phyloP scores from a whole-genome alignment of 1,139 yeast genomes.

The Magnusiomyces fungicola region DNA sequence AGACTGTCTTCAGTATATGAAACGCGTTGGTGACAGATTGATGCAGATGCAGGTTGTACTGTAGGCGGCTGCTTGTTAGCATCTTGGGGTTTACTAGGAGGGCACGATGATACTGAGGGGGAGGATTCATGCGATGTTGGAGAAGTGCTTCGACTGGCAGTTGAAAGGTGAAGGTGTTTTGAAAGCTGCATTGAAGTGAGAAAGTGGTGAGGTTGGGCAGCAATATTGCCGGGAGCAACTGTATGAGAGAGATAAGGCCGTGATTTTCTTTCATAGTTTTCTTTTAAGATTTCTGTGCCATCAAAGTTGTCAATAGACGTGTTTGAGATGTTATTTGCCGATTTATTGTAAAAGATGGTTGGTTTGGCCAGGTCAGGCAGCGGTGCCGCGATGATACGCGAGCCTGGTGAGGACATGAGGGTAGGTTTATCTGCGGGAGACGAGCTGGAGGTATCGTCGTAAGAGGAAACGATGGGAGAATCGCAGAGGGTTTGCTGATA shows the following conservation, averaged over 20 bases:
- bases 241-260: not conserved
- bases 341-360: too few relatives aligned
- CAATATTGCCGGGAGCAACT: not conserved
- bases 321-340: too few relatives aligned
- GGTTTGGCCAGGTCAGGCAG: too few relatives aligned
- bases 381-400: too few relatives aligned
- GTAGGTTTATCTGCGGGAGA: too few relatives aligned
- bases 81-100: not conserved
- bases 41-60: not conserved
- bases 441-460: too few relatives aligned
- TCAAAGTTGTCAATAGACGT: too few relatives aligned
- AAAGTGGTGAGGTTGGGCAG: not conserved
- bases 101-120: not conserved
- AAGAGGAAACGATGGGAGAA: too few relatives aligned
- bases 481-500: too few relatives aligned
- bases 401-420: too few relatives aligned
- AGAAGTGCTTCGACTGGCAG: not conserved
- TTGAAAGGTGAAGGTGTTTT: not conserved
- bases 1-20: slow-evolving; percentile 6
- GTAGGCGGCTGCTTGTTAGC: not conserved
- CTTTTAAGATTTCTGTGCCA: too few relatives aligned
- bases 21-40: not conserved
- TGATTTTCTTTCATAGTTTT: too few relatives aligned
- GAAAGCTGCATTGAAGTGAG: not conserved
- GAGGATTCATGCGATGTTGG: not conserved